Conservation (phyloP, 371 early-diverging fungal species). For the Mortierella sp. region DNA sequence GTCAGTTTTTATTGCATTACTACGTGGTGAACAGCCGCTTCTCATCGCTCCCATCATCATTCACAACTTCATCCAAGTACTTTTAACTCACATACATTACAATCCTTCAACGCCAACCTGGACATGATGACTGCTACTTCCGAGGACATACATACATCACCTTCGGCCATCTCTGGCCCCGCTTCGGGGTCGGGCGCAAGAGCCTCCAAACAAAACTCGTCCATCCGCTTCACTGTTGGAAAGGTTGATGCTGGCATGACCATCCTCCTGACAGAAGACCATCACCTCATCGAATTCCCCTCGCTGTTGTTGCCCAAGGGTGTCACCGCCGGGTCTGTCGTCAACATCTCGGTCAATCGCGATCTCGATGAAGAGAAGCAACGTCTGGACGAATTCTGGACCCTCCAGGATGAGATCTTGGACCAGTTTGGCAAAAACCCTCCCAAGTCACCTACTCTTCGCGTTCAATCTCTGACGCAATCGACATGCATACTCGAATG, state of each 20-base stretch:
- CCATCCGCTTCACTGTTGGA: conserved; percentile 90
- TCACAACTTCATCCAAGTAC: neutral
- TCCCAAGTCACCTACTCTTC: conserved; percentile 85
- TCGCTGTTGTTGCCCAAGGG: conserved; percentile 95
- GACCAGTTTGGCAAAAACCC: conserved; percentile 80
- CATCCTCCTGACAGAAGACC: conserved; percentile 92
- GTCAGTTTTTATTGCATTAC: too few relatives aligned
- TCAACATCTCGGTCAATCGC: conserved; percentile 92
- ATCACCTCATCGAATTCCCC: conserved; percentile 98
- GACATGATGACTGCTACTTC: conserved; percentile 21
- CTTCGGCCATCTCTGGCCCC: neutral
- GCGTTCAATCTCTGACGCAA: conserved; percentile 87
- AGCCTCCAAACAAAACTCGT: conserved; percentile 55
- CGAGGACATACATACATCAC: conserved; percentile 19
- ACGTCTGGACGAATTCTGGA: conserved; percentile 85
- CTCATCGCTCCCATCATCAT: conserved; percentile 14
- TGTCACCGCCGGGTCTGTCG: conserved; percentile 93
- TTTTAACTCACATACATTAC: neutral
- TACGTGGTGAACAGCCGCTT: too few relatives aligned
- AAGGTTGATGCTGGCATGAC: conserved; percentile 95
- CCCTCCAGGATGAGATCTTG: conserved; percentile 87
- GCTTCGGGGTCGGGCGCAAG: neutral
- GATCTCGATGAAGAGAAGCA: conserved; percentile 86
- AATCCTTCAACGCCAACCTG: neutral
- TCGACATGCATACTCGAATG: conserved; percentile 91